Evolutionary conservation across 2,329 filamentous ascomycete genomes (phyloP).

Genomic region (Aspergillus caelatus): DNA sequence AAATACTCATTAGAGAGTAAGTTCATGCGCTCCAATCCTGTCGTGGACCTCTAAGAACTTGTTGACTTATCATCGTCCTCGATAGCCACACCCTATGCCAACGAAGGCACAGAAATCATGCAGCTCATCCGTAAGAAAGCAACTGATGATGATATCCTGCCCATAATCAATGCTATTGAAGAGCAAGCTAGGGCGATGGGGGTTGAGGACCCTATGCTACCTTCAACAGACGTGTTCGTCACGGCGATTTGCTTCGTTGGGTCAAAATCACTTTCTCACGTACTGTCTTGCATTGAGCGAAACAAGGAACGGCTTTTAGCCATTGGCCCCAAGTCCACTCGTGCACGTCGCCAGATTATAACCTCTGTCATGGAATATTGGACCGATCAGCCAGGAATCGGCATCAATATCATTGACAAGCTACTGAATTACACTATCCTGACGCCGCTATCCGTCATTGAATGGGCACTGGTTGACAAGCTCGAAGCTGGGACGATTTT

Average conservation of each 20-base stretch:
- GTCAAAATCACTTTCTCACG: constrained; percentile 93
- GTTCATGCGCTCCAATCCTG: constrained; percentile 32
- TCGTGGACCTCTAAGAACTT: not conserved
- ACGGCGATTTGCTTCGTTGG: constrained; percentile 92
- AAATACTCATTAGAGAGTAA: constrained; percentile 79
- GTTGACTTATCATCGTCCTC: not conserved
- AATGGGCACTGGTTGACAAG: constrained; percentile 80
- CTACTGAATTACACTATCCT: constrained; percentile 96
- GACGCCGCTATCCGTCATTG: constrained; percentile 78
- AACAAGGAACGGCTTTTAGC: constrained; percentile 86
- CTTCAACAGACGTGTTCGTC: constrained; percentile 91
- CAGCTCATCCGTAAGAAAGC: constrained; percentile 81
- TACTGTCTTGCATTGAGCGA: constrained; percentile 92
- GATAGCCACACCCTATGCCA: constrained; percentile 75
- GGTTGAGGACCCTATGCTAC: constrained; percentile 72
- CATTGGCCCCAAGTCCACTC: constrained; percentile 73
- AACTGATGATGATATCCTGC: constrained; percentile 81
- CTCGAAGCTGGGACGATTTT: constrained; percentile 68
- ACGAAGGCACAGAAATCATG: constrained; percentile 81
- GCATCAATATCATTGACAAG: constrained; percentile 92
- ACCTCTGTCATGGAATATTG: constrained; percentile 90
- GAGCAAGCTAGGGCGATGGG: constrained; percentile 71
- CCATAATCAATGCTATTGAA: constrained; percentile 78
- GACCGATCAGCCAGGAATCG: constrained; percentile 87
- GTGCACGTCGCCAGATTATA: constrained; percentile 84